These are phyloP conservation scores for Dactylellina drechsleri DNA, from an alignment of 2,329 filamentous ascomycete genomes.

Conservation along the genomic window DNA sequence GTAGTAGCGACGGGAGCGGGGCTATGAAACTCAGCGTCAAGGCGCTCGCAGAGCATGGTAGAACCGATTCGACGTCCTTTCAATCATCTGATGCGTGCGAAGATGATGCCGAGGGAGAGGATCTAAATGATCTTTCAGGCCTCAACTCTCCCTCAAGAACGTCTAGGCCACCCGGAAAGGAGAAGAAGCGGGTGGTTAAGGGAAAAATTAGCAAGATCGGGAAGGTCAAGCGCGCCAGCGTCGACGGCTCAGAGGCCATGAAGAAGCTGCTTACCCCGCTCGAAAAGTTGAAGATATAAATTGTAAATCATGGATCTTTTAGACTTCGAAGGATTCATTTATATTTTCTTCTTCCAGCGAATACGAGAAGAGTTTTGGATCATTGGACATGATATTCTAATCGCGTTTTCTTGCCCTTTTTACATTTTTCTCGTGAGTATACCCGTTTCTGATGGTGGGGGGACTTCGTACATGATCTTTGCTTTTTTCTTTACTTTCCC, in stretches of 20 bases:
- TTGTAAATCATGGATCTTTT: neutral
- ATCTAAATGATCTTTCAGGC: constrained; percentile 1
- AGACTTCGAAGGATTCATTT: neutral
- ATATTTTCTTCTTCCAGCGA: constrained; percentile 9
- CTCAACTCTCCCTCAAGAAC: constrained; percentile 22
- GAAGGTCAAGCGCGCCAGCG: constrained; percentile 46
- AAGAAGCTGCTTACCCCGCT: constrained; percentile 49
- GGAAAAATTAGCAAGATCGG: constrained; percentile 49
- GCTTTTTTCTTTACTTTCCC: constrained; percentile 6
- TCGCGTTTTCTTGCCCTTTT: constrained; percentile 10
- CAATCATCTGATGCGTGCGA: constrained; percentile 6
- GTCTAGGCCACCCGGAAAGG: constrained; percentile 19
- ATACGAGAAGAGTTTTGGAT: constrained; percentile 4
- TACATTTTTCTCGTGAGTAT: constrained; percentile 48
- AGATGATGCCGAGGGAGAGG: constrained; percentile 15
- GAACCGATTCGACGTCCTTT: constrained; percentile 4
- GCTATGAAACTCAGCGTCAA: constrained; percentile 48
- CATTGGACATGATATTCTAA: constrained; percentile 9
- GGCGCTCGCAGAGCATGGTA: constrained; percentile 17
- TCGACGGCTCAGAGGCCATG: constrained; percentile 35
- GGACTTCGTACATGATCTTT: neutral
- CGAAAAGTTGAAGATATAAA: constrained; percentile 40
- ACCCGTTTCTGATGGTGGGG: constrained; percentile 25
- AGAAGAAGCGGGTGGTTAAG: constrained; percentile 43
- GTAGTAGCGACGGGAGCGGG: constrained; percentile 38